phyloP scores from a whole-genome alignment of 768 basidiomycete genomes.

The Boletales sp. region DNA sequence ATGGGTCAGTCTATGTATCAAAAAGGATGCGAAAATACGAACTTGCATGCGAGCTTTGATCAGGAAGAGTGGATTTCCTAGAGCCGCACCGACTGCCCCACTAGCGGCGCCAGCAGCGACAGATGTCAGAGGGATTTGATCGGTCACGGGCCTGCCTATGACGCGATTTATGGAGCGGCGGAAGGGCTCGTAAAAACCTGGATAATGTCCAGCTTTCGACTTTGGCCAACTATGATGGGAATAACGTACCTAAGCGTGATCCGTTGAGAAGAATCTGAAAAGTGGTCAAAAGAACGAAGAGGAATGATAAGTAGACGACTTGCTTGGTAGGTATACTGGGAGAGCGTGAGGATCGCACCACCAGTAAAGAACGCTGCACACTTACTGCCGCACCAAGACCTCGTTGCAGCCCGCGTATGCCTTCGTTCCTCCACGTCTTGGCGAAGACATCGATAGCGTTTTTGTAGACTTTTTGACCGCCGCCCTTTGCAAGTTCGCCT shows the following conservation, averaged over 20 bases:
- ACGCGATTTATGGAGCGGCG: conserved; percentile 65
- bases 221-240: not conserved
- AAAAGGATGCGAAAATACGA: not conserved
- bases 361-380: not conserved
- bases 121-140: conserved; percentile 73
- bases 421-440: conserved; percentile 90
- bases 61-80: conserved; percentile 90
- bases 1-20: not conserved
- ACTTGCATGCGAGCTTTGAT: conserved; percentile 99
- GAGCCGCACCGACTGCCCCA: conserved; percentile 80
- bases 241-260: conserved; percentile 69
- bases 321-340: conserved; percentile 89
- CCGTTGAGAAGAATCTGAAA: conserved; percentile 86
- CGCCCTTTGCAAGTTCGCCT: conserved; percentile 83
- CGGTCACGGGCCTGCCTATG: conserved; percentile 58
- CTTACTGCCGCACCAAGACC: conserved; percentile 87
- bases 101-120: conserved; percentile 84
- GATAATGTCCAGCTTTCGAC: conserved; percentile 11
- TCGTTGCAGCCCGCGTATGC: conserved; percentile 87
- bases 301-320: conserved; percentile 19
- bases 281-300: conserved; percentile 4
- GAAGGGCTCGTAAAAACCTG: conserved; percentile 96
- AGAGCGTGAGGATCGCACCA: conserved; percentile 6
- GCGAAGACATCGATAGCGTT: conserved; percentile 82
- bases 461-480: conserved; percentile 76